Conservation (phyloP, 805 yeast species). For the Candida glaebosa region DNA sequence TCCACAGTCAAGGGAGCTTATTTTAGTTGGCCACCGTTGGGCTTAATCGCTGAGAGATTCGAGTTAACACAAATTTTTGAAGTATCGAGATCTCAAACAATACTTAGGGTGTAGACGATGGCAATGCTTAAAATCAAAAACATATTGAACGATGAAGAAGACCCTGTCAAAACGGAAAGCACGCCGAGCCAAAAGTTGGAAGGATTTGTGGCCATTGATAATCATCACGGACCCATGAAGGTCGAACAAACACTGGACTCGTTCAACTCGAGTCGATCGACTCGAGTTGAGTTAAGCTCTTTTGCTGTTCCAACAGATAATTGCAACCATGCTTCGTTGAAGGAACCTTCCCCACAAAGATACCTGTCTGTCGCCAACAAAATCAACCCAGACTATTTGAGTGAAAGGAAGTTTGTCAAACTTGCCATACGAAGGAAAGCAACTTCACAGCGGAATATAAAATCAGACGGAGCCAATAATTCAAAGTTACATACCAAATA, state of each 20-base stretch:
- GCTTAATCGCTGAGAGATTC: too few relatives aligned
- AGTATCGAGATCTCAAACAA: too few relatives aligned
- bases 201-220: background rate
- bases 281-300: background rate
- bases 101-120: too few relatives aligned
- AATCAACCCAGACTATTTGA: background rate
- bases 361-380: background rate
- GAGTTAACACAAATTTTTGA: too few relatives aligned
- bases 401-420: conserved; percentile 15
- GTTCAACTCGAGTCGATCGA: background rate
- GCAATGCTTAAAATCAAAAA: background rate
- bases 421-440: conserved; percentile 34
- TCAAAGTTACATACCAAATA: conserved; percentile 40
- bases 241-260: background rate
- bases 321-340: background rate
- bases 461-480: conserved; percentile 8
- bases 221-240: background rate
- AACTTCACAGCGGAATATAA: conserved; percentile 13
- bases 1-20: too few relatives aligned
- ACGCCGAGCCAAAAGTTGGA: background rate
- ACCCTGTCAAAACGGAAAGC: background rate
- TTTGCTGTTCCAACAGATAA: background rate
- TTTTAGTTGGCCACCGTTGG: too few relatives aligned
- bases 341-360: background rate
- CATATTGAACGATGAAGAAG: background rate